Evolutionary conservation across 805 yeast species (phyloP), one percentile per base, ranked within the genome.

Genomic region (Saturnispora ahearnii): DNA sequence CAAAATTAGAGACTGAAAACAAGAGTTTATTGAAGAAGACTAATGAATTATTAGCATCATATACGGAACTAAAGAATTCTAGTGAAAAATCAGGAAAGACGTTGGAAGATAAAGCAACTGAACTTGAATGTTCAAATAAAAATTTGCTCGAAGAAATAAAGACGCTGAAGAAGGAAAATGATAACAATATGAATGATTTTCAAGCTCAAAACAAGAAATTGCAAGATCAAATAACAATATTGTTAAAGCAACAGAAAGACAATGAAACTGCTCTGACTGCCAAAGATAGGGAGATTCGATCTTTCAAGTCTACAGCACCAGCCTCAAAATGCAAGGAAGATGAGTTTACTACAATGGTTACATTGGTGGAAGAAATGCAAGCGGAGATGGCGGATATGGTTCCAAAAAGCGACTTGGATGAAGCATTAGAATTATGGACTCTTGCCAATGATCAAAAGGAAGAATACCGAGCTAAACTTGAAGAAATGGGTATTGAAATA

Each of bases 341-440:
- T 22, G 18, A 51, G 38, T 30, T 48, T 36, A 12, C 29, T 21
- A 11, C 45, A 22, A 12, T 48, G 11, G 11, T 37, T 5, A 30
- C 36, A 8, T 30, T 31, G 12, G 22, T 53, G 3, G 30, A 51
- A 12, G 24, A 34, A 3, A 37, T 51, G 48, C 37, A 50, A 29
- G 22, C 40, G 7, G 44, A 40, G n/a, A 50, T 47, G 51, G 32
- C 28, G 3, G 38, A 48, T 13, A 41, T 48, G 50, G 37, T 42
- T 22, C 37, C 45, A 4, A 41, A 51, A 4, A 28, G 33, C 18
- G 49, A 52, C 22, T 28, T 52, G 6, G 57, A 54, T 41, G 53
- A 54, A 10, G 52, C 54, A 5, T 46, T 54, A 24, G 46, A 46
- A 26, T 32, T 54, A 10, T 54, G 57, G 57, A 33, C 51, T 9